Evolutionary conservation across 2,329 filamentous ascomycete genomes (phyloP).

Genomic region (Aphanocladium album): DNA sequence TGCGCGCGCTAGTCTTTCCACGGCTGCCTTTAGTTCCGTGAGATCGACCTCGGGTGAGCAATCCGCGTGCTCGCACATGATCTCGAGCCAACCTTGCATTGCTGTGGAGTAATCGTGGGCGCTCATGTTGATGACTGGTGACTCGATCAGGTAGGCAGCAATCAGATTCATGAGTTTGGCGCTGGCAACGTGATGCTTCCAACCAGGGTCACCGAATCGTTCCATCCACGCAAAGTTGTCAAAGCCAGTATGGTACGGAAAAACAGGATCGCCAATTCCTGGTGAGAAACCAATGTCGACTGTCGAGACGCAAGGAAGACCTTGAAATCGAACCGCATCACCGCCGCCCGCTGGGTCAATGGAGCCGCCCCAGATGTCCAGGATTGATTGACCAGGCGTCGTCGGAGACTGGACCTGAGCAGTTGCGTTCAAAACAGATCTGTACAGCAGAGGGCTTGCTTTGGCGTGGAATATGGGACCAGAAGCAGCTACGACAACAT

Average conservation of each 20-base stretch:
- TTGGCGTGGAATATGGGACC: constrained; percentile 54
- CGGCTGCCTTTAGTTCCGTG: constrained; percentile 31
- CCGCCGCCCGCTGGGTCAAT: constrained; percentile 58
- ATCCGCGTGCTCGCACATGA: constrained; percentile 25
- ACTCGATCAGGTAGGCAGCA: constrained; percentile 33
- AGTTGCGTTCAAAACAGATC: constrained; percentile 57
- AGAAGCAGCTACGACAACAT: constrained; percentile 64
- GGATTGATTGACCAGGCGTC: constrained; percentile 33
- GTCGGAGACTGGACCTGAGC: constrained; percentile 55
- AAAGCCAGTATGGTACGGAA: constrained; percentile 80
- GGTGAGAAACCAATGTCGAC: constrained; percentile 36
- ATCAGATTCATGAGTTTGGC: constrained; percentile 42
- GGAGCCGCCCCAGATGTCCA: constrained; percentile 35
- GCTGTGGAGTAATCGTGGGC: constrained; percentile 36
- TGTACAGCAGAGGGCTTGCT: constrained; percentile 64
- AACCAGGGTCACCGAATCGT: constrained; percentile 64
- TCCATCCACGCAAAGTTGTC: constrained; percentile 84
- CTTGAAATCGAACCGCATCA: constrained; percentile 28
- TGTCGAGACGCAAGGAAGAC: constrained; percentile 66
- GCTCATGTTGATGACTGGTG: constrained; percentile 35
- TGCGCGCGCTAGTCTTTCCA: constrained; percentile 28
- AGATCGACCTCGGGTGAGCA: constrained; percentile 28
- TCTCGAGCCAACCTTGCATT: constrained; percentile 31
- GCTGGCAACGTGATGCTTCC: constrained; percentile 55
- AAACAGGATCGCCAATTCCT: constrained; percentile 48